Evolutionary conservation across 192 early-diverging fungal species (phyloP).

Genomic region (Rhizoclosmatium sp.): DNA sequence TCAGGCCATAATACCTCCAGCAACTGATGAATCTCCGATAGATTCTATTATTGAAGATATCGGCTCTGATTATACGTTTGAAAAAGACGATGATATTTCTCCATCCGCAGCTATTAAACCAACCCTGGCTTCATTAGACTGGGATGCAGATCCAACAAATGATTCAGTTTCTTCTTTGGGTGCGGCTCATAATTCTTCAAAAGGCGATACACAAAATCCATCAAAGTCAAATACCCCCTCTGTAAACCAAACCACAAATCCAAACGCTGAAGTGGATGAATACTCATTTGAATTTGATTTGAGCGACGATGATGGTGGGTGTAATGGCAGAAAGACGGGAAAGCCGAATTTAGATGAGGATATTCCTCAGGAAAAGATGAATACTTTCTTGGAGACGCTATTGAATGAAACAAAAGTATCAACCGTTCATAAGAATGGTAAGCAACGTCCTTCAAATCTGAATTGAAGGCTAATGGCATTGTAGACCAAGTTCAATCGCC

Average conservation of each 20-base stretch:
- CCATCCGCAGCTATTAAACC: too few relatives aligned
- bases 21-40: too few relatives aligned
- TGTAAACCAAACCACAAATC: not conserved
- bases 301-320: not conserved
- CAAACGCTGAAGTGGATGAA: not conserved
- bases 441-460: too few relatives aligned
- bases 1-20: too few relatives aligned
- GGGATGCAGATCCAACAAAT: not conserved
- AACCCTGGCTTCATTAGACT: not conserved
- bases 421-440: not conserved
- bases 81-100: too few relatives aligned
- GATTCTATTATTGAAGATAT: too few relatives aligned
- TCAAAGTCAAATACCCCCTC: not conserved
- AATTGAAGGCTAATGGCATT: too few relatives aligned
- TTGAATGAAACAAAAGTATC: not conserved
- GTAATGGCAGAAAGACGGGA: not conserved
- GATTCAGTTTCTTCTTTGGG: not conserved
- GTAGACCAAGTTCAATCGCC: too few relatives aligned
- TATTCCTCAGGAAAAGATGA: too few relatives aligned
- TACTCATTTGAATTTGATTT: conserved; percentile 30
- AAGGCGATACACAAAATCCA: not conserved
- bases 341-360: not conserved
- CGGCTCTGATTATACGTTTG: too few relatives aligned
- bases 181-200: not conserved
- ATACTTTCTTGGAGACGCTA: not conserved